These are phyloP conservation scores for Cryptococcus maquisensis DNA, from an alignment of 1,284 basidiomycete species.

Conservation along the genomic window DNA sequence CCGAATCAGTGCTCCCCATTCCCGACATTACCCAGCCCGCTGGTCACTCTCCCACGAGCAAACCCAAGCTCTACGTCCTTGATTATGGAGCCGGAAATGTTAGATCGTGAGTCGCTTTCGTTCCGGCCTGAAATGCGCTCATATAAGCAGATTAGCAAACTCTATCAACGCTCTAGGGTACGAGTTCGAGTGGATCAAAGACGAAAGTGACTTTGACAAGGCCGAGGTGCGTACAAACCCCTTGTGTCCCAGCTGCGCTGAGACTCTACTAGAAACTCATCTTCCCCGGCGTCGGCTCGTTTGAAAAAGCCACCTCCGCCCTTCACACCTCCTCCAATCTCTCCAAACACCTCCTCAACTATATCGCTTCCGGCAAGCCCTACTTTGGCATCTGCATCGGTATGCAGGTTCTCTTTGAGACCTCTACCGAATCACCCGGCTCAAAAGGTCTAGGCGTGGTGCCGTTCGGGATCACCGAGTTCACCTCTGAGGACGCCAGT, in stretches of 20 bases:
- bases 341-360: constrained; percentile 72
- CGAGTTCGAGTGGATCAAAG: constrained; percentile 83
- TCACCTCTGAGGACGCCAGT: constrained; percentile 31
- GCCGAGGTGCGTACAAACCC: constrained; percentile 67
- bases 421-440: constrained; percentile 65
- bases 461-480: constrained; percentile 48
- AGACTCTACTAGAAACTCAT: constrained; percentile 68
- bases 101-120: constrained; percentile 54
- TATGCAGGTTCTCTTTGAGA: constrained; percentile 88
- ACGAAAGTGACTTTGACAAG: constrained; percentile 77
- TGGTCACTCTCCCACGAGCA: constrained; percentile 22
- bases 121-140: background rate
- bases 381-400: constrained; percentile 99
- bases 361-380: constrained; percentile 83
- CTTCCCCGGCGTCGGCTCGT: constrained; percentile 97
- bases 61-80: constrained; percentile 67
- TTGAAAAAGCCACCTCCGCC: constrained; percentile 79
- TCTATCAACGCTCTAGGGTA: constrained; percentile 83
- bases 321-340: constrained; percentile 66
- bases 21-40: constrained; percentile 28
- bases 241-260: background rate
- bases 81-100: constrained; percentile 97
- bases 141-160: constrained; percentile 65
- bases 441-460: constrained; percentile 49
- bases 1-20: constrained; percentile 24